These are phyloP conservation scores for Aureobasidium sp. DNA, from an alignment of 2,329 filamentous ascomycete genomes.

Conservation along the genomic window DNA sequence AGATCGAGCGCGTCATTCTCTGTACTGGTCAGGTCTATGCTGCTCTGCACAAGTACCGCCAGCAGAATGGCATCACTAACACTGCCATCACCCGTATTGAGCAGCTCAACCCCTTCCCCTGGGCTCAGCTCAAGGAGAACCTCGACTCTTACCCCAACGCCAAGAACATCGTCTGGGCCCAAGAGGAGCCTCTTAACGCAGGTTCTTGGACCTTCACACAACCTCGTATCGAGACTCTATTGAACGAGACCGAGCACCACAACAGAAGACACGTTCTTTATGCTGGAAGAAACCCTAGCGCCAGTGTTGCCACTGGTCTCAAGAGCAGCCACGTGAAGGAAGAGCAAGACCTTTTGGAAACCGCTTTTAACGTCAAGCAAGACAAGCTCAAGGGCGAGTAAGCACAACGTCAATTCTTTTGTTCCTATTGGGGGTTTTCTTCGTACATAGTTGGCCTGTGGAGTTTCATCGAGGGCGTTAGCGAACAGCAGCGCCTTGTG, in stretches of 20 bases:
- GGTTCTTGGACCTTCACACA: conserved; percentile 97
- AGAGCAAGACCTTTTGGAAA: conserved; percentile 72
- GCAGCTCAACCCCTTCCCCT: conserved; percentile 98
- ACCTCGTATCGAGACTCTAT: conserved; percentile 89
- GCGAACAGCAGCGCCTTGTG: conserved; percentile 11
- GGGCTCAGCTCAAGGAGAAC: conserved; percentile 94
- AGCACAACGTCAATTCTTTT: neutral
- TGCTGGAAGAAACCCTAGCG: conserved; percentile 86
- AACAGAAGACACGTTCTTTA: conserved; percentile 95
- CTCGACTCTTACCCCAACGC: conserved; percentile 95
- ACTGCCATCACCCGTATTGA: conserved; percentile 93
- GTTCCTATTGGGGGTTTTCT: neutral
- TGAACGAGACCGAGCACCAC: conserved; percentile 89
- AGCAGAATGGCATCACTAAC: conserved; percentile 77
- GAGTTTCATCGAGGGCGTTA: conserved; percentile 7
- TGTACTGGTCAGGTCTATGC: conserved; percentile 94
- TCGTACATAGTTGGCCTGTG: conserved; percentile 10
- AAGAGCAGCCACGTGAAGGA: conserved; percentile 87
- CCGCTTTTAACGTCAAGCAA: conserved; percentile 57
- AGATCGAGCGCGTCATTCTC: conserved; percentile 90
- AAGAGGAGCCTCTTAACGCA: conserved; percentile 96
- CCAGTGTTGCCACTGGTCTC: conserved; percentile 85
- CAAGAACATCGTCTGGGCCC: conserved; percentile 93
- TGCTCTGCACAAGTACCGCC: conserved; percentile 83
- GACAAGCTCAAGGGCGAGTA: conserved; percentile 61